Conservation (phyloP, 768 basidiomycete species). For the Boletus barrowsii region DNA sequence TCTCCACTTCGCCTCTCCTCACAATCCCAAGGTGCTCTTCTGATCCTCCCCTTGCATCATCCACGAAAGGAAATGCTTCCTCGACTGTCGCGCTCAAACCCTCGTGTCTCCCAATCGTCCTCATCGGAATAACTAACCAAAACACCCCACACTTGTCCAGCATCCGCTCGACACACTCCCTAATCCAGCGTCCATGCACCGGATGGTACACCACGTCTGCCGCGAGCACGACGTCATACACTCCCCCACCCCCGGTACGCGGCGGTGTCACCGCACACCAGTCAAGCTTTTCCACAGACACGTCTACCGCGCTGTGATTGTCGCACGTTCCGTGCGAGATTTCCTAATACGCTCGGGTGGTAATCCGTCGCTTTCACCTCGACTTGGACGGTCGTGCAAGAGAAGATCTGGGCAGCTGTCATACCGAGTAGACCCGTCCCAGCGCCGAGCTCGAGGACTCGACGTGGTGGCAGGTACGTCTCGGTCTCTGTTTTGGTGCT, state of each 20-base stretch:
- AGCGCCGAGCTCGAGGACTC: slow-evolving; percentile 78
- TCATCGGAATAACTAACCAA: slow-evolving; percentile 70
- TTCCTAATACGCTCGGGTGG: slow-evolving; percentile 70
- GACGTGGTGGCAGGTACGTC: slow-evolving; percentile 17
- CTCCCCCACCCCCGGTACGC: slow-evolving; percentile 15
- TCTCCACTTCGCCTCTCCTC: slow-evolving; percentile 44
- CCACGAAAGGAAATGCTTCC: slow-evolving; percentile 42
- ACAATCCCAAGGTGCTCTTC: slow-evolving; percentile 43
- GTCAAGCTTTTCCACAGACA: slow-evolving; percentile 55
- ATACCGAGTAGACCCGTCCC: slow-evolving; percentile 86
- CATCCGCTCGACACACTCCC: slow-evolving; percentile 51
- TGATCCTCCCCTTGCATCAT: not conserved
- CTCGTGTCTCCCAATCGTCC: slow-evolving; percentile 60
- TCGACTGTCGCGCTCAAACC: slow-evolving; percentile 57
- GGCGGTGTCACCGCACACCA: slow-evolving; percentile 62
- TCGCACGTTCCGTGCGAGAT: slow-evolving; percentile 57
- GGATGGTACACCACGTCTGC: slow-evolving; percentile 81
- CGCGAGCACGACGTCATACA: slow-evolving; percentile 69
- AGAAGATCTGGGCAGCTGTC: slow-evolving; percentile 49
- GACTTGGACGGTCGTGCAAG: slow-evolving; percentile 9
- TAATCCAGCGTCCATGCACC: slow-evolving; percentile 67
- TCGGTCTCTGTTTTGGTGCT: too few species aligned
- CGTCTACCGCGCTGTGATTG: slow-evolving; percentile 41
- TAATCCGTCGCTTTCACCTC: slow-evolving; percentile 71
- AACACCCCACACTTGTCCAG: slow-evolving; percentile 51